Percentiles rank a stretch among this genome's conserved stretches.
Evolutionary conservation across 208 protist species (phyloP).

Genomic region (Leishmania braziliensis): DNA sequence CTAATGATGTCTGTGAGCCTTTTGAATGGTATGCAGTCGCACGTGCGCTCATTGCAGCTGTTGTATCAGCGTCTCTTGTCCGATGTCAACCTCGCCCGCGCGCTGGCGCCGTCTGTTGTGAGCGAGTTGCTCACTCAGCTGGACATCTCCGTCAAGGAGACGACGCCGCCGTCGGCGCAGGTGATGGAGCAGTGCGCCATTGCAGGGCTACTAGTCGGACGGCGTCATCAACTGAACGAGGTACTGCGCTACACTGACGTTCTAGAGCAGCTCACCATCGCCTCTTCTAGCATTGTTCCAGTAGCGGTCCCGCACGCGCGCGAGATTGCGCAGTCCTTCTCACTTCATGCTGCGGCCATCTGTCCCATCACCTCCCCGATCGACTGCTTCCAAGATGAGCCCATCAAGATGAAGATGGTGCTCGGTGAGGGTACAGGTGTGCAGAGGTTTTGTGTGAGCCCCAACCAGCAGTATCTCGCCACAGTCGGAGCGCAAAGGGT

Average conservation of each 20-base stretch:
- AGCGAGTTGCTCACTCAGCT: constrained; percentile 35
- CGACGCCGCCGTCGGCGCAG: constrained; percentile 21
- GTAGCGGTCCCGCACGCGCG: constrained; percentile 43
- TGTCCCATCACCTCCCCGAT: constrained; percentile 63
- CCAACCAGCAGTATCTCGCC: constrained; percentile 57
- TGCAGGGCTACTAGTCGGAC: constrained; percentile 60
- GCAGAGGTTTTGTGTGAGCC: constrained; percentile 76
- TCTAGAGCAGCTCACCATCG: constrained; percentile 47
- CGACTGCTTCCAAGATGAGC: constrained; percentile 66
- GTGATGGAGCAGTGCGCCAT: constrained; percentile 56
- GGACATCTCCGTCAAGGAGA: constrained; percentile 28
- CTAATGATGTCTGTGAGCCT: constrained; percentile 37
- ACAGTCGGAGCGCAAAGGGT: constrained; percentile 49
- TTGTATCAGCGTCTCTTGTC: constrained; percentile 31
- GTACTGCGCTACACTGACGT: constrained; percentile 63
- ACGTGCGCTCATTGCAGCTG: constrained; percentile 31
- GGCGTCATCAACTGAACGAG: constrained; percentile 57
- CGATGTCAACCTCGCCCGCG: constrained; percentile 38
- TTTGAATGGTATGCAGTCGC: constrained; percentile 25
- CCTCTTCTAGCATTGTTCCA: constrained; percentile 35
- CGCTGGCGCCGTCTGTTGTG: constrained; percentile 29
- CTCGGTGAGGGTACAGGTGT: constrained; percentile 66
- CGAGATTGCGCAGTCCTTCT: constrained; percentile 56
- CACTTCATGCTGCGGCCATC: constrained; percentile 33
- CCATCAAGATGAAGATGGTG: constrained; percentile 45